phyloP scores from a whole-genome alignment of 345 rosid species.

The Trapa incisa region DNA sequence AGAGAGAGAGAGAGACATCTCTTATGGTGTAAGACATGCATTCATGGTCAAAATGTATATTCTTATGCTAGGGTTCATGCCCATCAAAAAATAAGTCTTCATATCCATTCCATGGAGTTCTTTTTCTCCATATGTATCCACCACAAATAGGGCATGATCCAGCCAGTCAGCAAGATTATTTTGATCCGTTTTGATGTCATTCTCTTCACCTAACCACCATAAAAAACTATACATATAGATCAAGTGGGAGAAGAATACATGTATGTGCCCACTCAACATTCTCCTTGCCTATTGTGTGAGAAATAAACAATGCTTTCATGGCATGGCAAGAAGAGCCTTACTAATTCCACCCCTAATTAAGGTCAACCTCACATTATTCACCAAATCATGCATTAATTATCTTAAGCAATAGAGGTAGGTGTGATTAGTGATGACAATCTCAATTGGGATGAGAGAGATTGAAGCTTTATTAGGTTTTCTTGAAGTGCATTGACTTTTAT shows the following conservation, averaged over 20 bases:
- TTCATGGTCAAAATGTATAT: no score
- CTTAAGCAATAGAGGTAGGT: conserved; percentile 5
- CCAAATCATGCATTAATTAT: neutral
- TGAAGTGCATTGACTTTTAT: neutral
- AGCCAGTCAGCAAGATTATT: no score
- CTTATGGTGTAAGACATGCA: conserved; percentile 7
- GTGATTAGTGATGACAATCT: no score
- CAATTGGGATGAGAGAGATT: no score
- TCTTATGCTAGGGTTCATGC: no score
- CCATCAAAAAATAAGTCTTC: no score
- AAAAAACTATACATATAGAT: conserved; percentile 6
- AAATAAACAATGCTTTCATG: neutral
- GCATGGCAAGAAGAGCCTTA: neutral
- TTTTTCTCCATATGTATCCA: no score
- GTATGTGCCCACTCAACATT: neutral
- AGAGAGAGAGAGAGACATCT: neutral
- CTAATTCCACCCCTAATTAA: neutral
- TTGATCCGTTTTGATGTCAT: neutral
- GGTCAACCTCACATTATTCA: neutral
- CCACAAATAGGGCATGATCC: no score
- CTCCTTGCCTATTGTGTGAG: neutral
- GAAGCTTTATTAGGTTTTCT: conserved; percentile 11
- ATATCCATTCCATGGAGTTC: no score
- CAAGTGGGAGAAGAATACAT: neutral
- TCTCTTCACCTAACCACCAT: conserved; percentile 12